phyloP scores from a whole-genome alignment of 225 moss, liverwort and hornwort species.

The Polytrichum commune region DNA sequence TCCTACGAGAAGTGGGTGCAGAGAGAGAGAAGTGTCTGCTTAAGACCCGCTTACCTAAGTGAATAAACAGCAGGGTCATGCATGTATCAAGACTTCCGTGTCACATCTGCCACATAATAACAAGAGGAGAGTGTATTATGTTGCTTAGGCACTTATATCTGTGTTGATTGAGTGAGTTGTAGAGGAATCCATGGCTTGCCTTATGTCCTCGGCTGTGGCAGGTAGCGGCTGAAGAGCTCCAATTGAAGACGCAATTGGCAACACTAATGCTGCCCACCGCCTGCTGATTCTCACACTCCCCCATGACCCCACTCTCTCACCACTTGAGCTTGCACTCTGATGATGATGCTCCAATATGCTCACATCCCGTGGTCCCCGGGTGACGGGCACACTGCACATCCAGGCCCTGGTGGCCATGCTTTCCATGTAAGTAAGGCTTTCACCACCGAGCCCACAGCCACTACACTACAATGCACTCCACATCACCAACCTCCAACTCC shows the following conservation, averaged over 20 bases:
- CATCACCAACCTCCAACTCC: no score
- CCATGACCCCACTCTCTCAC: slow-evolving; percentile 16
- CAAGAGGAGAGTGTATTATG: no score
- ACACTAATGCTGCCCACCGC: slow-evolving; percentile 38
- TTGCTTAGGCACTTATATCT: neutral
- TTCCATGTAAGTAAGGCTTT: no score
- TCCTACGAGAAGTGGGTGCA: neutral
- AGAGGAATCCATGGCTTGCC: slow-evolving; percentile 9
- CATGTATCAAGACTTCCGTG: neutral
- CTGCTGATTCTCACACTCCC: slow-evolving; percentile 19
- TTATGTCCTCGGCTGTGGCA: slow-evolving; percentile 22
- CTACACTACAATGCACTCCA: no score
- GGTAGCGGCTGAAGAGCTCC: slow-evolving; percentile 29
- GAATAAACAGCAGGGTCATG: neutral
- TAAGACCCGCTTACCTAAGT: no score
- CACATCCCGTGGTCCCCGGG: slow-evolving; percentile 11
- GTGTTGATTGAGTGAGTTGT: neutral
- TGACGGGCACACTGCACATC: slow-evolving; percentile 7
- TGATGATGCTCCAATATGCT: slow-evolving; percentile 19
- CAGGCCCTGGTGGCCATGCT: neutral
- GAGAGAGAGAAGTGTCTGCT: no score
- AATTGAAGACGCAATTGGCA: slow-evolving; percentile 34
- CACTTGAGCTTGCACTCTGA: slow-evolving; percentile 5
- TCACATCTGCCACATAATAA: neutral
- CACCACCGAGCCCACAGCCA: no score